Conservation (phyloP, 2,329 filamentous ascomycete species). For the Aotearoamyces nothofagi region DNA sequence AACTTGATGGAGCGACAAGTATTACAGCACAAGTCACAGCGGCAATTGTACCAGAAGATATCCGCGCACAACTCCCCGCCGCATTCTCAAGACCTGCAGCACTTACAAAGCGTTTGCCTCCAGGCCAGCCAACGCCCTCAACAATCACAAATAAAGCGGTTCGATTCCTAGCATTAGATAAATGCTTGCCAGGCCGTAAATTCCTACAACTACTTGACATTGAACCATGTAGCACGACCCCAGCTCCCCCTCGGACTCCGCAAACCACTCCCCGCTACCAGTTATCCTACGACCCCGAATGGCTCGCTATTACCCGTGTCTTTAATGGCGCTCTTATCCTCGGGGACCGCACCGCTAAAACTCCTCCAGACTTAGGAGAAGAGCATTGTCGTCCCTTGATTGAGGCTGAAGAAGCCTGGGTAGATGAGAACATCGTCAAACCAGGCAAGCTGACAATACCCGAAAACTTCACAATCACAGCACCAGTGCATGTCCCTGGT, state of each 20-base stretch:
- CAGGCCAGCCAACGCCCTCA: conserved; percentile 49
- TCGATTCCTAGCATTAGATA: conserved; percentile 80
- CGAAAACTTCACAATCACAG: conserved; percentile 62
- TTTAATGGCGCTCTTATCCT: conserved; percentile 54
- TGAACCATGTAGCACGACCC: conserved; percentile 23
- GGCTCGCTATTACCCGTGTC: conserved; percentile 81
- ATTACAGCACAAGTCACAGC: conserved; percentile 4
- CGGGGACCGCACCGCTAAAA: conserved; percentile 37
- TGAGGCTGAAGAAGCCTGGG: conserved; percentile 58
- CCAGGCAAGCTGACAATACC: conserved; percentile 52
- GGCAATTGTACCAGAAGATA: conserved; percentile 36
- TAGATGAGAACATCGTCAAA: conserved; percentile 58
- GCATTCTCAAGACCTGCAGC: conserved; percentile 43
- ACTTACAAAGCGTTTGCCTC: conserved; percentile 22
- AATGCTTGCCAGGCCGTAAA: conserved; percentile 65
- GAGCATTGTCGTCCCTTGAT: conserved; percentile 53
- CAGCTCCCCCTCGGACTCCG: conserved; percentile 8
- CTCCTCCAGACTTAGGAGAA: conserved; percentile 50
- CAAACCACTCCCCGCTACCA: conserved; percentile 7
- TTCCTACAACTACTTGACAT: conserved; percentile 71
- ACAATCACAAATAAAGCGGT: conserved; percentile 67
- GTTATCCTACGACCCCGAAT: conserved; percentile 69
- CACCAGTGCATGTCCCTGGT: conserved; percentile 49
- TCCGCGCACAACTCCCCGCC: conserved; percentile 62
- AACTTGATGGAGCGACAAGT: conserved; percentile 4